phyloP scores from a whole-genome alignment of 768 basidiomycete genomes.

The Trametes punicea region DNA sequence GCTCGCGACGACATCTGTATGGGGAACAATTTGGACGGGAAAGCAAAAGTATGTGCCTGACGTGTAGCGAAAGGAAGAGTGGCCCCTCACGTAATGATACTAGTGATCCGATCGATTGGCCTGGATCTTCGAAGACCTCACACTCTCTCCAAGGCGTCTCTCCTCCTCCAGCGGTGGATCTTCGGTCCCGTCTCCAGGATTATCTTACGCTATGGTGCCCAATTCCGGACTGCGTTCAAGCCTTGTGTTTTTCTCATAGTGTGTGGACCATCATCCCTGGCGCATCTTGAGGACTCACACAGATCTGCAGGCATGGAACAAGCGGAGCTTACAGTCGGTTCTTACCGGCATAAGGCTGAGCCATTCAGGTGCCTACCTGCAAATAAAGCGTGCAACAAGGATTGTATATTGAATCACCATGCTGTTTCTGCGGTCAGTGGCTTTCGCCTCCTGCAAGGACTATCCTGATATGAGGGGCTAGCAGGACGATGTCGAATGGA shows the following conservation, averaged over 20 bases:
- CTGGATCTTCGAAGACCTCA: slow-evolving; percentile 2
- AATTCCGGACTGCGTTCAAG: slow-evolving; percentile 22
- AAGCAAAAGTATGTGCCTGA: slow-evolving; percentile 19
- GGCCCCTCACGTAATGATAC: fast-evolving
- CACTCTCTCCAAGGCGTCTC: slow-evolving; percentile 2
- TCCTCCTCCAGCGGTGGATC: slow-evolving; percentile 9
- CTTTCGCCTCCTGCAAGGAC: background rate
- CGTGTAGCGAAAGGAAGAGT: background rate
- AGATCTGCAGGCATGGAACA: background rate
- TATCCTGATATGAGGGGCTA: background rate
- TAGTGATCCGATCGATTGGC: slow-evolving; percentile 33
- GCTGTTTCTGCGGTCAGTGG: background rate
- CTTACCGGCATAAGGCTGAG: background rate
- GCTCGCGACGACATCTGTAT: slow-evolving; percentile 22
- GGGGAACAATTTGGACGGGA: slow-evolving; percentile 10
- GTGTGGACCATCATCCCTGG: background rate
- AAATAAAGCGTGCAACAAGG: background rate
- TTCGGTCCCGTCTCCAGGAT: slow-evolving; percentile 17
- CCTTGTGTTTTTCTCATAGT: slow-evolving; percentile 26
- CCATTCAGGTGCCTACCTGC: background rate
- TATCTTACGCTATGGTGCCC: slow-evolving; percentile 24
- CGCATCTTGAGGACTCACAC: background rate
- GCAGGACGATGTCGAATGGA: slow-evolving; percentile 9
- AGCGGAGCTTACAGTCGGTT: background rate
- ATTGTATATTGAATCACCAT: background rate